Percentiles rank a stretch among this genome's conserved stretches.
Evolutionary conservation across 768 basidiomycete species (phyloP).

Genomic region (Calocybe cyanea): DNA sequence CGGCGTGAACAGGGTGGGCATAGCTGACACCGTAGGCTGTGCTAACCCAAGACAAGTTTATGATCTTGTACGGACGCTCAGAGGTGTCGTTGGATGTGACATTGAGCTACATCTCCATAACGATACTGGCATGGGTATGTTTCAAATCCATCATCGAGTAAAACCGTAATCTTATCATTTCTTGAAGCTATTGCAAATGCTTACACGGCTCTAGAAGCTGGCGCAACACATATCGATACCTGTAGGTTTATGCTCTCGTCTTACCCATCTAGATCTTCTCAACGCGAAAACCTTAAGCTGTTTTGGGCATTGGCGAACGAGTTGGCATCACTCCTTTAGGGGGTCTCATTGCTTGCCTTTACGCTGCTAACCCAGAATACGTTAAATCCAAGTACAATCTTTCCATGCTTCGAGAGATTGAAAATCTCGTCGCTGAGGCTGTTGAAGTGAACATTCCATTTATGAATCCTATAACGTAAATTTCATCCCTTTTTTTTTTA

Average conservation of each 20-base stretch:
- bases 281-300: slow-evolving; percentile 43
- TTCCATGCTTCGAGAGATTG: slow-evolving; percentile 94
- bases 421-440: slow-evolving; percentile 97
- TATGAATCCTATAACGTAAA: slow-evolving; percentile 93
- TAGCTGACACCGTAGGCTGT: slow-evolving; percentile 98
- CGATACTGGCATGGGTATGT: slow-evolving; percentile 91
- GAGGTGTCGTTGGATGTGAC: slow-evolving; percentile 95
- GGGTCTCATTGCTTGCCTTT: slow-evolving; percentile 93
- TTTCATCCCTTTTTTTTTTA: slow-evolving; percentile 18
- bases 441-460: slow-evolving; percentile 98
- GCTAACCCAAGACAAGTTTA: slow-evolving; percentile 99
- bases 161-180: slow-evolving; percentile 1
- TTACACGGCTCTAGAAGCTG: slow-evolving; percentile 96
- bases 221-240: slow-evolving; percentile 98
- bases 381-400: slow-evolving; percentile 99
- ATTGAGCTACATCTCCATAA: slow-evolving; percentile 99
- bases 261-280: not conserved
- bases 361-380: slow-evolving; percentile 96
- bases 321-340: slow-evolving; percentile 99
- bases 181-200: slow-evolving; percentile 91
- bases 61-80: slow-evolving; percentile 92
- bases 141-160: not conserved
- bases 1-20: slow-evolving; percentile 97
- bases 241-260: slow-evolving; percentile 44
- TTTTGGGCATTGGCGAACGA: slow-evolving; percentile 97